These are phyloP conservation scores for Thelephora ganbajun DNA, from an alignment of 768 basidiomycete species.

Conservation along the genomic window DNA sequence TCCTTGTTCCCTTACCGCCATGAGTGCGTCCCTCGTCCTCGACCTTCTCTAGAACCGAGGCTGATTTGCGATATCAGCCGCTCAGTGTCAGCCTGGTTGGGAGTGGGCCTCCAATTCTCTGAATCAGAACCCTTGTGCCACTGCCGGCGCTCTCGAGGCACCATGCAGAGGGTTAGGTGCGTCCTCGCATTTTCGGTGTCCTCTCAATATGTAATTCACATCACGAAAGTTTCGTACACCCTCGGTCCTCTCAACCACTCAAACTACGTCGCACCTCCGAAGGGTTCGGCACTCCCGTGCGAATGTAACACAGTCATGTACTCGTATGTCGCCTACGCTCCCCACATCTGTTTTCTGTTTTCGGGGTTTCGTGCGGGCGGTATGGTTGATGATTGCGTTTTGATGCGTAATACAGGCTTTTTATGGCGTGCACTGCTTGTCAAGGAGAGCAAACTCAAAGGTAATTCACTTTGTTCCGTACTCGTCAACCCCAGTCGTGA, in stretches of 20 bases:
- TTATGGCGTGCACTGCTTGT: neutral
- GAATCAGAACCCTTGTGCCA: neutral
- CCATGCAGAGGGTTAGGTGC: neutral
- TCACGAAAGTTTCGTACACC: neutral
- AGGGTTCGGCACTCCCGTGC: neutral
- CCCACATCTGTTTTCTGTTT: neutral
- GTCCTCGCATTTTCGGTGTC: neutral
- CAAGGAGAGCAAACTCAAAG: neutral
- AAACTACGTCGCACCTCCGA: neutral
- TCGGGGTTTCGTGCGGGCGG: too few relatives aligned
- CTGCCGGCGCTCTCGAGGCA: neutral
- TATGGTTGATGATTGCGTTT: neutral
- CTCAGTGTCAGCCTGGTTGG: neutral
- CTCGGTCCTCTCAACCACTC: neutral
- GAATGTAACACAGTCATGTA: neutral
- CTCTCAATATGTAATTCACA: neutral
- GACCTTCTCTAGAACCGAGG: neutral
- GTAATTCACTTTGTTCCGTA: too few relatives aligned
- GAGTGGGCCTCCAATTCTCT: neutral
- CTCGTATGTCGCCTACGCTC: neutral
- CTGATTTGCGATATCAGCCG: neutral
- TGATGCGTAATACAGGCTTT: neutral
- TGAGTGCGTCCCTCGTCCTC: neutral
- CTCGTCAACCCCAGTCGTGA: too few relatives aligned
- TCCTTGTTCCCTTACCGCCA: neutral